Percentiles rank a stretch among this genome's conserved stretches.
phyloP scores from a whole-genome alignment of 2,329 filamentous ascomycete genomes.

The Rutstroemia sydowiana region DNA sequence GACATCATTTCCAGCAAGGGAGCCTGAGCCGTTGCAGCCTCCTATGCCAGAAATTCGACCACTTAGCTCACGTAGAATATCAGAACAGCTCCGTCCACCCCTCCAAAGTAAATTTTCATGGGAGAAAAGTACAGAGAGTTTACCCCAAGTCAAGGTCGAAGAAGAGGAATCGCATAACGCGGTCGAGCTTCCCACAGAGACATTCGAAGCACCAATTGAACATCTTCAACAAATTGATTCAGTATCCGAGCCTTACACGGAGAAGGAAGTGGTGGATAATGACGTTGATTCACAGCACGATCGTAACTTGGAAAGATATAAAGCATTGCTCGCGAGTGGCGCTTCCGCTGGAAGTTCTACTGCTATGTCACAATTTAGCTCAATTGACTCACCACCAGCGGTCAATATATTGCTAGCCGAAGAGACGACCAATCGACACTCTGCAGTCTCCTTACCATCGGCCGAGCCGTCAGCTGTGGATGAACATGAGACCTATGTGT shows the following conservation, averaged over 20 bases:
- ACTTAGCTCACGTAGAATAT: conserved; percentile 19
- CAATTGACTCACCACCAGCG: conserved; percentile 15
- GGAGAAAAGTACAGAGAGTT: conserved; percentile 22
- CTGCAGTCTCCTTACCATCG: conserved; percentile 15
- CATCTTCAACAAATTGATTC: neutral
- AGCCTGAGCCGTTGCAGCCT: conserved; percentile 19
- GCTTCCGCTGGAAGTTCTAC: conserved; percentile 10
- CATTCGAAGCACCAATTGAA: neutral
- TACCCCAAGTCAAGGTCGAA: neutral
- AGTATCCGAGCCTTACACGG: neutral
- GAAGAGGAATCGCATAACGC: neutral
- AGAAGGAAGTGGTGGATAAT: conserved; percentile 4
- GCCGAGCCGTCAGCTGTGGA: too few species aligned
- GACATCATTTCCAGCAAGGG: neutral
- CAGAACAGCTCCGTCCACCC: conserved; percentile 13
- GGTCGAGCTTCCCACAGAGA: neutral
- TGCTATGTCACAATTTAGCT: neutral
- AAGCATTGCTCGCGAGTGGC: conserved; percentile 13
- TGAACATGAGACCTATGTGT: conserved; percentile 31
- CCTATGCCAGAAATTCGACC: conserved; percentile 16
- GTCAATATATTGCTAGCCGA: conserved; percentile 35
- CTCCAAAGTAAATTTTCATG: conserved; percentile 26
- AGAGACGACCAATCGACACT: conserved; percentile 36
- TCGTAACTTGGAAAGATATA: conserved; percentile 14
- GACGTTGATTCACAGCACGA: conserved; percentile 2